phyloP scores from a whole-genome alignment of 257 asterid species.

The Plectranthus barbatus region DNA sequence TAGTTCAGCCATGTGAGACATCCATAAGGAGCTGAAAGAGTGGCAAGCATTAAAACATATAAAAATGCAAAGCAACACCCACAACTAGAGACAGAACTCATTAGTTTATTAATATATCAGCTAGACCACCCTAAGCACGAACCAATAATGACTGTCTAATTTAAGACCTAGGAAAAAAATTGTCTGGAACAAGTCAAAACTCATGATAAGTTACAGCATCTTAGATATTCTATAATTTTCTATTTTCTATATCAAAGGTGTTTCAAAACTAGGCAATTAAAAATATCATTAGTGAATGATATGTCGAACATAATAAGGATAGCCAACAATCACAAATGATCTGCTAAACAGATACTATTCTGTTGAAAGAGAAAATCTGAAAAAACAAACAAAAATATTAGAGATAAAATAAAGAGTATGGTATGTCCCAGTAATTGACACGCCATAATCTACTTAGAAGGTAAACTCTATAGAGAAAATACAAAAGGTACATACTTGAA shows the following conservation, averaged over 20 bases:
- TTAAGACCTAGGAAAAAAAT: not conserved
- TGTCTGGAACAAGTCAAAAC: not conserved
- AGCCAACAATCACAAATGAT: not conserved
- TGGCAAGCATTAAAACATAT: not conserved
- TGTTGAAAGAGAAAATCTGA: not conserved
- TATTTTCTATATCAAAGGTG: not conserved
- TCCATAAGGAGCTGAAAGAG: not conserved
- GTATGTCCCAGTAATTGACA: not conserved
- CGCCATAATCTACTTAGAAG: not conserved
- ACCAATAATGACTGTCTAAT: not conserved
- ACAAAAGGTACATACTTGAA: conserved; percentile 58
- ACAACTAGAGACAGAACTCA: not conserved
- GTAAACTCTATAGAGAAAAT: not conserved
- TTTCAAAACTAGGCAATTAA: not conserved
- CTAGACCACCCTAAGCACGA: not conserved
- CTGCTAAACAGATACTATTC: not conserved
- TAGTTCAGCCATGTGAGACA: not conserved
- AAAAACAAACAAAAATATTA: not conserved
- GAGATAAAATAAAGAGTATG: not conserved
- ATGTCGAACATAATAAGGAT: not conserved
- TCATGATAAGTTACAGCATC: not conserved
- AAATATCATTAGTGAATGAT: not conserved
- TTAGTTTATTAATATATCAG: not conserved
- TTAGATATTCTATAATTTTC: not conserved
- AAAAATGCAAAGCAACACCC: not conserved